Conservation (phyloP, 306 rosid genomes). For the Dryas alaskensis region DNA sequence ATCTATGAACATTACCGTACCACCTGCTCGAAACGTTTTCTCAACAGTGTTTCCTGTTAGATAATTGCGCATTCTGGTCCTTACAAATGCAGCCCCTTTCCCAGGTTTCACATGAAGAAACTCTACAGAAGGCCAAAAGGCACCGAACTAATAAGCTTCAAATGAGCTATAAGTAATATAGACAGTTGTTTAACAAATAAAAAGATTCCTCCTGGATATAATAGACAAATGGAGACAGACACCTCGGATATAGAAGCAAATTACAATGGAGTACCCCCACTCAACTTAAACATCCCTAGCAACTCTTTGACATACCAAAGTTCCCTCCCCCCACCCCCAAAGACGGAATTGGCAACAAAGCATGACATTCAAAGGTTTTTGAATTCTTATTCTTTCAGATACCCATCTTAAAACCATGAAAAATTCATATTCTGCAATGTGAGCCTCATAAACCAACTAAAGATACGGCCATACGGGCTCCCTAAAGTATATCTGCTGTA, state of each 20-base stretch:
- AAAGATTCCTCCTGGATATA: background rate
- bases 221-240: background rate
- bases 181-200: background rate
- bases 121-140: constrained; percentile 43
- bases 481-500: background rate
- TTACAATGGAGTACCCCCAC: background rate
- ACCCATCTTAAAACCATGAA: background rate
- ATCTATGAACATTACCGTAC: constrained; percentile 50
- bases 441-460: background rate
- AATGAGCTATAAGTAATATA: background rate
- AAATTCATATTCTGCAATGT: background rate
- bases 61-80: constrained; percentile 89
- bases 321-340: background rate
- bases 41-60: constrained; percentile 83
- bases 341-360: background rate
- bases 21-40: constrained; percentile 90
- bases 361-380: background rate
- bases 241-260: background rate
- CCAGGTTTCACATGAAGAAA: constrained; percentile 98
- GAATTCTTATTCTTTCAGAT: background rate
- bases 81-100: constrained; percentile 93
- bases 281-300: background rate
- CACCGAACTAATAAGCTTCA: constrained; percentile 5
- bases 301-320: background rate
- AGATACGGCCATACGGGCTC: background rate